A percentile compares a stretch with the other conserved stretches of the same genome.
Conservation (phyloP, 2,329 filamentous ascomycete genomes). For the Alternaria sp. region DNA sequence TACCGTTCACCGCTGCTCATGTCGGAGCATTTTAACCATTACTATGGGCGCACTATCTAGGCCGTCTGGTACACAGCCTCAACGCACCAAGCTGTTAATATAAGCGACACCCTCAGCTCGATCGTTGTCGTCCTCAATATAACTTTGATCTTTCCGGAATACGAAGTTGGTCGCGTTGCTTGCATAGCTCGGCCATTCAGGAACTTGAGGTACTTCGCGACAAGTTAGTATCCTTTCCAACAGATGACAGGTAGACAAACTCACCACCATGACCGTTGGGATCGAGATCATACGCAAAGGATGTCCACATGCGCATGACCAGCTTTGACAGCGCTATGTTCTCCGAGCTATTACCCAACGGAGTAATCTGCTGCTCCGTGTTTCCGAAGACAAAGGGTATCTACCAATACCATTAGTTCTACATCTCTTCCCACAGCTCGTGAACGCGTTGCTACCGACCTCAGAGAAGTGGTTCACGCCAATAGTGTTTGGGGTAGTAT, state of each 20-base stretch:
- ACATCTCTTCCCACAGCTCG: rapidly evolving
- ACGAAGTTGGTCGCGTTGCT: conserved; percentile 38
- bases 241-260: not conserved
- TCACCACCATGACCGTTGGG: conserved; percentile 42
- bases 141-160: conserved; percentile 39
- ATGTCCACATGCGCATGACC: conserved; percentile 45
- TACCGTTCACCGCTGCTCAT: not conserved
- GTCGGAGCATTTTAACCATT: not conserved
- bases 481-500: conserved; percentile 38
- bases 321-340: conserved; percentile 35
- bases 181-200: conserved; percentile 34
- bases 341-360: conserved; percentile 34
- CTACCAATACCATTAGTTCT: conserved; percentile 19
- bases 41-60: not conserved
- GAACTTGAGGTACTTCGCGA: conserved; percentile 22
- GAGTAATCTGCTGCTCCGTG: conserved; percentile 37
- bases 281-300: conserved; percentile 42
- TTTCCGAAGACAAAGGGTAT: conserved; percentile 47
- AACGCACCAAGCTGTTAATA: conserved; percentile 38
- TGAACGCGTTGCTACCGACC: conserved; percentile 11
- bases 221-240: not conserved
- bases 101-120: conserved; percentile 33
- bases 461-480: conserved; percentile 45
- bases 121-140: conserved; percentile 37
- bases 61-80: not conserved